A percentile compares a stretch with the other conserved stretches of the same genome.
Evolutionary conservation across 192 early-diverging fungal species (phyloP).

Genomic region (Glomus cerebriforme): DNA sequence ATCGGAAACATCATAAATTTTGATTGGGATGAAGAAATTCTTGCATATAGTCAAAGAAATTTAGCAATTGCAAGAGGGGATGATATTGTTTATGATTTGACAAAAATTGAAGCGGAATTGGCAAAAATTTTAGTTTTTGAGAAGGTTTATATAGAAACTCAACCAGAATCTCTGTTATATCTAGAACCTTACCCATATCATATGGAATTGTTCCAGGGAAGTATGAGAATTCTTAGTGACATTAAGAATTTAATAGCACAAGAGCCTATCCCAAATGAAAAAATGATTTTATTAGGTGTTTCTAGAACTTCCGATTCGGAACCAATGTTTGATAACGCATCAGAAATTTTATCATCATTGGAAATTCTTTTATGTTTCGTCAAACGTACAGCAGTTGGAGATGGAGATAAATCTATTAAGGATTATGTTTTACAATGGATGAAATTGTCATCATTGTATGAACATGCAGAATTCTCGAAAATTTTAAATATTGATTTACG

Average conservation of each 20-base stretch:
- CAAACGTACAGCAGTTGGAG: conserved; percentile 12
- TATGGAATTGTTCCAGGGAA: conserved; percentile 29
- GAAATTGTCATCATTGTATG: neutral
- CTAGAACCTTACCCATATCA: conserved; percentile 30
- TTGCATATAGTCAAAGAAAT: conserved; percentile 27
- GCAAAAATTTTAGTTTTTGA: conserved; percentile 22
- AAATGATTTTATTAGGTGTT: conserved; percentile 1
- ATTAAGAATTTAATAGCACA: conserved; percentile 28
- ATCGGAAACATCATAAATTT: conserved; percentile 4
- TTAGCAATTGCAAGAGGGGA: conserved; percentile 1
- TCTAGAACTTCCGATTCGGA: neutral
- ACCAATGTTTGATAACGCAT: conserved; percentile 5
- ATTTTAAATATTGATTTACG: neutral
- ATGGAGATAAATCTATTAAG: conserved; percentile 21
- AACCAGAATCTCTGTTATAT: conserved; percentile 2
- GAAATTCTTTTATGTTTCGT: conserved; percentile 38
- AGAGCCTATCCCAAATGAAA: conserved; percentile 7
- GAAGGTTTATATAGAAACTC: conserved; percentile 24
- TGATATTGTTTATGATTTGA: conserved; percentile 20
- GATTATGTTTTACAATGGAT: conserved; percentile 31
- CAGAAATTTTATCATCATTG: conserved; percentile 22
- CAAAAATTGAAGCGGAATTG: conserved; percentile 28
- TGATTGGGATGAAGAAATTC: conserved; percentile 24
- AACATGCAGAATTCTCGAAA: neutral
- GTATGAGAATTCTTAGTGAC: conserved; percentile 20